Evolutionary conservation across 2,329 filamentous ascomycete genomes (phyloP).

Genomic region (Ascochyta rabiei): DNA sequence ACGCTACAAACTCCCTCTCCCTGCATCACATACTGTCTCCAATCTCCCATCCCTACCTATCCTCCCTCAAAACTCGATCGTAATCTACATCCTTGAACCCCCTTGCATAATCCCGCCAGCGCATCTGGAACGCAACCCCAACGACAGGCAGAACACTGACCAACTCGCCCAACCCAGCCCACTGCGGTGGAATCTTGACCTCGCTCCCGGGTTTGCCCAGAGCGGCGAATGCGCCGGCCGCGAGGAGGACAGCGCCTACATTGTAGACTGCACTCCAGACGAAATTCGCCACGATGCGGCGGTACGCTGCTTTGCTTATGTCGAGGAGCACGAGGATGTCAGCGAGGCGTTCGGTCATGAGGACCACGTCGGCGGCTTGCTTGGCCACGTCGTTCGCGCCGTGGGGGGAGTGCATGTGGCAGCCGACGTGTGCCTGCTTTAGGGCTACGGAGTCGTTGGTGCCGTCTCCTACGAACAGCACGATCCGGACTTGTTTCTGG

Average conservation of each 20-base stretch:
- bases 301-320: conserved; percentile 52
- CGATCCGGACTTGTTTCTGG: conserved; percentile 38
- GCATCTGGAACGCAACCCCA: conserved; percentile 59
- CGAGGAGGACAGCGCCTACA: conserved; percentile 68
- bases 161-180: conserved; percentile 73
- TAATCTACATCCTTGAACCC: conserved; percentile 10
- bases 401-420: conserved; percentile 65
- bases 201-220: background rate
- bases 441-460: conserved; percentile 80
- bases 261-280: conserved; percentile 75
- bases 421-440: conserved; percentile 71
- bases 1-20: too few relatives aligned
- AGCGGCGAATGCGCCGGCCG: conserved; percentile 61
- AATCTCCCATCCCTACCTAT: too few relatives aligned
- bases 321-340: conserved; percentile 66
- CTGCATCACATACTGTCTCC: too few relatives aligned
- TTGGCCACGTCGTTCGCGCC: conserved; percentile 65
- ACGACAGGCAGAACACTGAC: conserved; percentile 77
- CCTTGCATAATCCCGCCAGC: conserved; percentile 41
- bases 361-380: conserved; percentile 70
- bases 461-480: conserved; percentile 78
- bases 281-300: conserved; percentile 67
- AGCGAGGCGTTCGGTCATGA: conserved; percentile 63
- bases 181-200: conserved; percentile 65
- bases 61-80: background rate